Conservation (phyloP, 1,284 basidiomycete species). For the Heliocybe sulcata region DNA sequence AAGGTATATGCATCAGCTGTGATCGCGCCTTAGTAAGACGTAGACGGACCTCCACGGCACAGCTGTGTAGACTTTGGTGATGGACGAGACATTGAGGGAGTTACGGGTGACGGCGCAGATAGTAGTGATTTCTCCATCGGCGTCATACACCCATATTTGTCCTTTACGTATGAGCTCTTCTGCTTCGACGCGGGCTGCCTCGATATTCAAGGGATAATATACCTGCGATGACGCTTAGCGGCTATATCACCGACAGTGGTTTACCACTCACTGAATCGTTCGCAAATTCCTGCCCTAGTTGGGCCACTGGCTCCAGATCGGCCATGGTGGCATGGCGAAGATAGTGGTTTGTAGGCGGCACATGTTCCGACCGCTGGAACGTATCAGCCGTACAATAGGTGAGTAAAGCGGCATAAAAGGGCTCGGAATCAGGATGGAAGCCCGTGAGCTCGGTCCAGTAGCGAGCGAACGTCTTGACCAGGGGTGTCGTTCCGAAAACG, state of each 20-base stretch:
- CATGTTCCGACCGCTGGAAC: conserved; percentile 18
- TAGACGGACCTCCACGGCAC: background rate
- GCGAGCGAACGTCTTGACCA: conserved; percentile 29
- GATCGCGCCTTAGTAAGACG: background rate
- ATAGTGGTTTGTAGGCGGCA: conserved; percentile 21
- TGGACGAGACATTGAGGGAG: conserved; percentile 33
- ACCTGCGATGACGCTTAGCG: conserved; percentile 16
- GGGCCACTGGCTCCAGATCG: conserved; percentile 29
- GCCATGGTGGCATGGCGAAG: conserved; percentile 24
- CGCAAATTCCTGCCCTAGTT: conserved; percentile 40
- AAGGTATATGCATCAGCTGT: conserved; percentile 16
- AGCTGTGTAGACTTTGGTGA: conserved; percentile 44
- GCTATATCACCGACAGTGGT: conserved; percentile 6
- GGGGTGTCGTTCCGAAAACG: conserved; percentile 31
- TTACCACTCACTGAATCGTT: conserved; percentile 31
- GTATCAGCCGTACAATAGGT: conserved; percentile 30
- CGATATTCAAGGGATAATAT: conserved; percentile 28
- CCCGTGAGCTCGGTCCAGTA: conserved; percentile 31
- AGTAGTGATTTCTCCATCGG: conserved; percentile 30
- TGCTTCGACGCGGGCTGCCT: conserved; percentile 31
- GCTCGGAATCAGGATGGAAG: conserved; percentile 24
- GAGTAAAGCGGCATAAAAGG: conserved; percentile 37
- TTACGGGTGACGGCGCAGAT: conserved; percentile 42
- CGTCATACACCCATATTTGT: conserved; percentile 40
- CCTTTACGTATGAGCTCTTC: conserved; percentile 31